phyloP scores from a whole-genome alignment of 106 monocot genomes.

The Ottelia alismoides region DNA sequence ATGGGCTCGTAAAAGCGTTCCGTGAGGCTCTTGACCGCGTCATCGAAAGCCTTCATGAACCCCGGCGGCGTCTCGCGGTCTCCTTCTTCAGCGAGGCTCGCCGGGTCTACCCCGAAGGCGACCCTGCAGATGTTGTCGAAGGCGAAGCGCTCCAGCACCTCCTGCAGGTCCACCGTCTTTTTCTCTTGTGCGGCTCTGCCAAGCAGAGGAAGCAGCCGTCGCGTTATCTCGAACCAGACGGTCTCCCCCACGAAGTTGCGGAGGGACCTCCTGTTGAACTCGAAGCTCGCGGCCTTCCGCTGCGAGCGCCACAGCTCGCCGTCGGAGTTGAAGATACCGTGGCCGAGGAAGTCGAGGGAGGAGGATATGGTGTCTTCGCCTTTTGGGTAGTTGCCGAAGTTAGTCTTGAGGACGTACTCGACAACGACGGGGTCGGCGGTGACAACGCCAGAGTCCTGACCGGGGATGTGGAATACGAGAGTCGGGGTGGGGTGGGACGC shows the following conservation, averaged over 20 bases:
- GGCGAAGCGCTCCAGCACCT: slow-evolving; percentile 1
- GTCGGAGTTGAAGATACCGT: slow-evolving; percentile 27
- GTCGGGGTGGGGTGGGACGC: slow-evolving; percentile 22
- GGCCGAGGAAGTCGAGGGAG: slow-evolving; percentile 36
- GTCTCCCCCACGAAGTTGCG: not conserved
- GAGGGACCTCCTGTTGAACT: not conserved
- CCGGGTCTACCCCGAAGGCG: slow-evolving; percentile 2
- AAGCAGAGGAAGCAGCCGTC: not conserved
- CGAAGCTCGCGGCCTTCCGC: slow-evolving; percentile 4
- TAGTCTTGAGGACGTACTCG: too few species aligned
- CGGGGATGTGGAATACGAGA: slow-evolving; percentile 16
- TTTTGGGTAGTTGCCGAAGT: slow-evolving; percentile 46
- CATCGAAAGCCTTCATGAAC: too few species aligned
- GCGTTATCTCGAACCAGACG: not conserved
- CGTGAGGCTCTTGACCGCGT: too few species aligned
- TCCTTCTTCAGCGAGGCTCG: too few species aligned
- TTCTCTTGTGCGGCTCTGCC: not conserved
- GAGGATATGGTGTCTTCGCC: slow-evolving; percentile 19
- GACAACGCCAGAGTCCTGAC: slow-evolving; percentile 19
- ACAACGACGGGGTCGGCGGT: slow-evolving; percentile 25
- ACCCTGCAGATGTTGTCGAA: too few species aligned
- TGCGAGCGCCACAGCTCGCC: slow-evolving; percentile 1
- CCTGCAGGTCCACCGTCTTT: slow-evolving; percentile 1
- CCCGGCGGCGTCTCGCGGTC: too few species aligned
- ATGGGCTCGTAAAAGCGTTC: not conserved